A percentile compares a stretch with the other conserved stretches of the same genome.
Evolutionary conservation across 2,329 filamentous ascomycete genomes (phyloP).

Genomic region (Calonectria fujianensis): DNA sequence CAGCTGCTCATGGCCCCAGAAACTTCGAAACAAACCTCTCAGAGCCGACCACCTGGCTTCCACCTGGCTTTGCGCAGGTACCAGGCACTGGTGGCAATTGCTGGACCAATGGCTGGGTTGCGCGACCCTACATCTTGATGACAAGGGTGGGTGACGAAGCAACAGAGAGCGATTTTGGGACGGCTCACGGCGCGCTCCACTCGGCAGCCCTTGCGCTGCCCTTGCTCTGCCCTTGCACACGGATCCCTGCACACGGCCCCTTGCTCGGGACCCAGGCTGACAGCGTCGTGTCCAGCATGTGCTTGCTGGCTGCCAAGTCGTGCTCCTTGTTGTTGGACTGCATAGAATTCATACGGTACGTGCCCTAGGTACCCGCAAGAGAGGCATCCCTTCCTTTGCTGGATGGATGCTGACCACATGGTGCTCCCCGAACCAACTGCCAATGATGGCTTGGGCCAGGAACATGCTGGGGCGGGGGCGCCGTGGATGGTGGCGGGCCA

Average conservation of each 20-base stretch:
- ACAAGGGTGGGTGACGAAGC: constrained; percentile 52
- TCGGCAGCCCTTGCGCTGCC: constrained; percentile 21
- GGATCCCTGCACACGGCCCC: constrained; percentile 31
- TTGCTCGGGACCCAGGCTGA: constrained; percentile 46
- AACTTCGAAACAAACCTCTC: constrained; percentile 59
- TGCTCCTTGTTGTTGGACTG: constrained; percentile 32
- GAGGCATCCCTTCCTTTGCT: constrained; percentile 20
- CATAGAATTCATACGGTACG: constrained; percentile 45
- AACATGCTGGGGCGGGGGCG: constrained; percentile 8
- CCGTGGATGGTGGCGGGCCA: neutral
- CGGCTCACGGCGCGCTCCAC: constrained; percentile 46
- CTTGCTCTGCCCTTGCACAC: constrained; percentile 35
- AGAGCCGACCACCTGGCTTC: constrained; percentile 63
- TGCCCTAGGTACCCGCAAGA: constrained; percentile 34
- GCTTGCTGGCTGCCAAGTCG: constrained; percentile 36
- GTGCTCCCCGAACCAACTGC: neutral
- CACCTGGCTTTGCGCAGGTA: constrained; percentile 66
- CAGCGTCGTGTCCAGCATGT: constrained; percentile 47
- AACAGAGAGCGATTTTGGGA: constrained; percentile 50
- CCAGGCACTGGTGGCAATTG: constrained; percentile 59
- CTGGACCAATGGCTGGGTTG: constrained; percentile 57
- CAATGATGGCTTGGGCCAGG: constrained; percentile 19
- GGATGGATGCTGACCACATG: constrained; percentile 26
- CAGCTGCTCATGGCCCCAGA: constrained; percentile 24
- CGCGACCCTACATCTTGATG: constrained; percentile 33